Conservation (phyloP, 345 rosid genomes). For the Eucalyptus marginata region DNA sequence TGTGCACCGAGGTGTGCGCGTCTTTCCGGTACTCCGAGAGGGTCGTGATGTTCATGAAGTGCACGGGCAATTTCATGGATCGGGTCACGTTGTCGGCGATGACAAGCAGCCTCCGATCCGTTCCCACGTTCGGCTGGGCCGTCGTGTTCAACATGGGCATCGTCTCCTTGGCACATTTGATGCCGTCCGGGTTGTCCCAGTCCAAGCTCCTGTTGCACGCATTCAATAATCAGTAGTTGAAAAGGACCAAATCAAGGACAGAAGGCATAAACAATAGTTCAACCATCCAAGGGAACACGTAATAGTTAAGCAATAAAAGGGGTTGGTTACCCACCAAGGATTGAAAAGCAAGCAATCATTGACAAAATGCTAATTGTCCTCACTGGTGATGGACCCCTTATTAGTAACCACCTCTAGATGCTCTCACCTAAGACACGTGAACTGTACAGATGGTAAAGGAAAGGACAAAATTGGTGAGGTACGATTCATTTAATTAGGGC, state of each 20-base stretch:
- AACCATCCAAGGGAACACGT: neutral
- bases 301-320: neutral
- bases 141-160: constrained; percentile 35
- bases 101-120: constrained; percentile 31
- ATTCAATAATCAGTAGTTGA: neutral
- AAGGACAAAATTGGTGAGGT: neutral
- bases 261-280: neutral
- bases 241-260: neutral
- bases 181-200: constrained; percentile 44
- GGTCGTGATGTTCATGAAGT: constrained; percentile 49
- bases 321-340: neutral
- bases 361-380: neutral
- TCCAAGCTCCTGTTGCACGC: constrained; percentile 39
- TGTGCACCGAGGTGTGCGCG: constrained; percentile 52
- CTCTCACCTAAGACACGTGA: neutral
- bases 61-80: constrained; percentile 22
- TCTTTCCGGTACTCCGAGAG: constrained; percentile 86
- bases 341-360: neutral
- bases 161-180: constrained; percentile 55
- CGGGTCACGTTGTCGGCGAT: constrained; percentile 33
- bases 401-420: neutral
- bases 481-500: neutral
- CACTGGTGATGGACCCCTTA: neutral
- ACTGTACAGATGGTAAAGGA: neutral
- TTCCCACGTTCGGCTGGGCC: constrained; percentile 36